Percentiles rank a stretch among this genome's conserved stretches.
These are phyloP conservation scores for Themeda triandra DNA, from an alignment of 176 grass and related monocot genomes.

Conservation along the genomic window DNA sequence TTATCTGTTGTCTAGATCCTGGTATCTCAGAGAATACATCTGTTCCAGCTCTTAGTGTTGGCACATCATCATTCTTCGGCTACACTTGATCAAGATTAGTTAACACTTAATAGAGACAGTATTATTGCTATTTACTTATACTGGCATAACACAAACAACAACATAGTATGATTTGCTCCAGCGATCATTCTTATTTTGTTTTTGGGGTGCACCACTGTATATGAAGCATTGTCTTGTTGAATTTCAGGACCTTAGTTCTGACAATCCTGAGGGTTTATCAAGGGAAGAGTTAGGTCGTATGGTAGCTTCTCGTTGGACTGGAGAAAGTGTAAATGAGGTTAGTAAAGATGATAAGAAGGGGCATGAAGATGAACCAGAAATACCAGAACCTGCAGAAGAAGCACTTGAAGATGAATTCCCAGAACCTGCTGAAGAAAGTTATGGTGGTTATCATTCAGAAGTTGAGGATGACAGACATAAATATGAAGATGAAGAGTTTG, in stretches of 20 bases:
- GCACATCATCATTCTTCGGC: neutral
- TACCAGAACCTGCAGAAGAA: conserved; percentile 49
- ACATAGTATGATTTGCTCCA: neutral
- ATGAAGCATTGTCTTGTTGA: conserved; percentile 16
- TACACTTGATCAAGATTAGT: neutral
- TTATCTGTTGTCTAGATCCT: conserved; percentile 13
- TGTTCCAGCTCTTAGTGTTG: neutral
- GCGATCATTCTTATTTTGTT: neutral
- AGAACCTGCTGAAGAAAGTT: conserved; percentile 60
- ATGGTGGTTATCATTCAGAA: conserved; percentile 62
- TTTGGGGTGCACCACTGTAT: neutral
- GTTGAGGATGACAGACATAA: conserved; percentile 75
- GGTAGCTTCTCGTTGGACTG: conserved; percentile 96
- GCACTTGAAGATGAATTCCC: conserved; percentile 54
- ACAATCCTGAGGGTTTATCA: conserved; percentile 65
- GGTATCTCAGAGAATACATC: conserved; percentile 5
- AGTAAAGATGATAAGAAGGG: conserved; percentile 40
- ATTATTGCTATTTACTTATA: conserved; percentile 13
- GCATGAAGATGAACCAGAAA: conserved; percentile 38
- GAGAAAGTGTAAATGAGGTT: conserved; percentile 55
- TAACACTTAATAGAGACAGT: neutral
- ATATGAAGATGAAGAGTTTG: conserved; percentile 55
- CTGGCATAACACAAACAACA: neutral
- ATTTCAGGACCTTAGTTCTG: conserved; percentile 58
- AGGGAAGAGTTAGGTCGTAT: conserved; percentile 86